Evolutionary conservation across 164 flowering plant species (phyloP), one percentile per base, ranked within the genome.

Genomic region (Brasenia schreberi): DNA sequence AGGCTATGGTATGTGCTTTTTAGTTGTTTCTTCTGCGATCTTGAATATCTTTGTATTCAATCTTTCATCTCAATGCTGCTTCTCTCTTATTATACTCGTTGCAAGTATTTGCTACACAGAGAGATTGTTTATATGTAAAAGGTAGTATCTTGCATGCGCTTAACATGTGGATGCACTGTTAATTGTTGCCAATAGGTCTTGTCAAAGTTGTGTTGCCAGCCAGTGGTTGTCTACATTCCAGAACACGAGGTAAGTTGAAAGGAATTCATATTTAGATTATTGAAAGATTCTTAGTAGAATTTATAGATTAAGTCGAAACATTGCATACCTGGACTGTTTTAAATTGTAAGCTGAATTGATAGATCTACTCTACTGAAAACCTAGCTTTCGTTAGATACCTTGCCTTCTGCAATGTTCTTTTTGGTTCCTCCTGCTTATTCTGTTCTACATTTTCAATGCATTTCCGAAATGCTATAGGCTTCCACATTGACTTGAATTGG

Each of bases 161-260:
- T 49, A 9, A 49, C 56, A 49, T 49, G 56, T 9, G 10, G 16
- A 9, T 49, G 56, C 27, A 49, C 56, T 49, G 56, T 9, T 61
- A 7, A 7, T 61, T 23, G 18, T 61, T 62, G 4, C 43, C 45
- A 14, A 11, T 84, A 92, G 96, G 96, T 92, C 61, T 73, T 92
- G 72, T 93, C 98, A 58, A 93, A 79, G 79, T 70, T 90, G 69
- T 87, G 88, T 65, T 67, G 59, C 68, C 98, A 88, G 75, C 90
- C 92, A 56, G 81, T 93, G 64, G 69, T 78, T 72, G 97, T 93
- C 16, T 90, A 85, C 79, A 90, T 93, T 53, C 94, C 96, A 65
- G 96, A 81, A 74, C 87, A 81, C 60, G 98, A 93, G 93, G 98
- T 90, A 79, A 61, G 56, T 6, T 49, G 4, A 9, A 33, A 2